Percentiles rank a stretch among this genome's conserved stretches.
Evolutionary conservation across 371 early-diverging fungal species (phyloP).

Genomic region (Sporodiniella umbellata): DNA sequence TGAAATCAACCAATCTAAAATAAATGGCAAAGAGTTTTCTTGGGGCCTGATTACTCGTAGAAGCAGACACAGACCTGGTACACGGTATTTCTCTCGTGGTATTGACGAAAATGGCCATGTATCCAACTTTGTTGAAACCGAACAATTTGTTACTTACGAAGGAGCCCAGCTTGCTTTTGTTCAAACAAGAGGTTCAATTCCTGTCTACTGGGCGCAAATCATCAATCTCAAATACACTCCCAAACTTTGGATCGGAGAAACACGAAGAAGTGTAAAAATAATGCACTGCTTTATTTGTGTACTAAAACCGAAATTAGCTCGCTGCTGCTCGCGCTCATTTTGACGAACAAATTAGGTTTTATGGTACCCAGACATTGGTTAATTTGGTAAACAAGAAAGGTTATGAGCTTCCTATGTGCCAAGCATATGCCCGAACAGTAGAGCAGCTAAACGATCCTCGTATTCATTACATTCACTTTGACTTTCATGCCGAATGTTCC

Average conservation of each 20-base stretch:
- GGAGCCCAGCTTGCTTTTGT: slow-evolving; percentile 67
- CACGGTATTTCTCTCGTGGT: slow-evolving; percentile 95
- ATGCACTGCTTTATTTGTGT: background rate
- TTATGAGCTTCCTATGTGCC: slow-evolving; percentile 82
- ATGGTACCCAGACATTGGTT: slow-evolving; percentile 80
- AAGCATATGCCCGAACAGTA: slow-evolving; percentile 70
- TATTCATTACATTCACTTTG: slow-evolving; percentile 85
- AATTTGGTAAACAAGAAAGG: slow-evolving; percentile 91
- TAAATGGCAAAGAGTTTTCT: slow-evolving; percentile 62
- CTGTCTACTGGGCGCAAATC: slow-evolving; percentile 94
- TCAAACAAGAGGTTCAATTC: slow-evolving; percentile 98
- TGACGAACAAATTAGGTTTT: slow-evolving; percentile 60
- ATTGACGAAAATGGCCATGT: slow-evolving; percentile 92
- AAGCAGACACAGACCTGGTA: slow-evolving; percentile 73
- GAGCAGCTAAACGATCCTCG: slow-evolving; percentile 59
- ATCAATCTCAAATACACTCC: slow-evolving; percentile 93
- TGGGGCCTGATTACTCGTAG: slow-evolving; percentile 85
- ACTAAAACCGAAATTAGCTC: slow-evolving; percentile 5
- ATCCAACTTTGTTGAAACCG: slow-evolving; percentile 98
- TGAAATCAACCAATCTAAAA: slow-evolving; percentile 41
- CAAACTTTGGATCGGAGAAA: slow-evolving; percentile 68
- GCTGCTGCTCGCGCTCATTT: slow-evolving; percentile 71
- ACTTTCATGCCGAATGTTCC: slow-evolving; percentile 94
- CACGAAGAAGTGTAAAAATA: slow-evolving; percentile 60
- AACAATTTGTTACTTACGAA: slow-evolving; percentile 79